Evolutionary conservation across 345 rosid species (phyloP).

Genomic region (Lepidium sativum): DNA sequence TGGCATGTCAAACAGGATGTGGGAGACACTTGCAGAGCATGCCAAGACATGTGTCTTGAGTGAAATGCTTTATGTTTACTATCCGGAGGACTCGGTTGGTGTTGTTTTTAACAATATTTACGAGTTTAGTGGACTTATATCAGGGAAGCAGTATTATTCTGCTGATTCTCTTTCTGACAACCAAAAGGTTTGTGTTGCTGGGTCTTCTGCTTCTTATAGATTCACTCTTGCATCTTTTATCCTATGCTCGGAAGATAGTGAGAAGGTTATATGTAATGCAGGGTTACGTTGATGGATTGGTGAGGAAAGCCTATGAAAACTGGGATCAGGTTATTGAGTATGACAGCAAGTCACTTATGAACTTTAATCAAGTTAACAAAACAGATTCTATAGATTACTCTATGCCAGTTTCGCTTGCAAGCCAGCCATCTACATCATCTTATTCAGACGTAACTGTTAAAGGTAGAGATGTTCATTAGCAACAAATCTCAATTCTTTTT

Average conservation of each 20-base stretch:
- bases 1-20: slow-evolving; percentile 99
- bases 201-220: background rate
- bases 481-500: background rate
- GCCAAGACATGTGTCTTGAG: slow-evolving; percentile 80
- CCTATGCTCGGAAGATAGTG: background rate
- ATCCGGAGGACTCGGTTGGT: slow-evolving; percentile 61
- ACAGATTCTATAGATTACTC: slow-evolving; percentile 33
- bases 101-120: slow-evolving; percentile 76
- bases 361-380: slow-evolving; percentile 40
- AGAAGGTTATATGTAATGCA: slow-evolving; percentile 15
- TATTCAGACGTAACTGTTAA: slow-evolving; percentile 45
- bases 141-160: slow-evolving; percentile 58
- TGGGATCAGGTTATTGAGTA: slow-evolving; percentile 88
- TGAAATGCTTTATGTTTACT: slow-evolving; percentile 76
- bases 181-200: slow-evolving; percentile 59
- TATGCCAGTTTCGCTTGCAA: slow-evolving; percentile 39
- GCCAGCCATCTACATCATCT: slow-evolving; percentile 44
- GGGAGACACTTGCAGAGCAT: slow-evolving; percentile 93
- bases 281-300: slow-evolving; percentile 75
- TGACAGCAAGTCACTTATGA: slow-evolving; percentile 69
- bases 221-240: background rate
- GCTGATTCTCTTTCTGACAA: slow-evolving; percentile 68
- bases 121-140: slow-evolving; percentile 70
- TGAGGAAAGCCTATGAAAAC: slow-evolving; percentile 95
- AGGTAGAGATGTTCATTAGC: slow-evolving; percentile 34